These are phyloP conservation scores for Daldinia concentrica DNA, from an alignment of 495 filamentous ascomycete species.

Conservation along the genomic window DNA sequence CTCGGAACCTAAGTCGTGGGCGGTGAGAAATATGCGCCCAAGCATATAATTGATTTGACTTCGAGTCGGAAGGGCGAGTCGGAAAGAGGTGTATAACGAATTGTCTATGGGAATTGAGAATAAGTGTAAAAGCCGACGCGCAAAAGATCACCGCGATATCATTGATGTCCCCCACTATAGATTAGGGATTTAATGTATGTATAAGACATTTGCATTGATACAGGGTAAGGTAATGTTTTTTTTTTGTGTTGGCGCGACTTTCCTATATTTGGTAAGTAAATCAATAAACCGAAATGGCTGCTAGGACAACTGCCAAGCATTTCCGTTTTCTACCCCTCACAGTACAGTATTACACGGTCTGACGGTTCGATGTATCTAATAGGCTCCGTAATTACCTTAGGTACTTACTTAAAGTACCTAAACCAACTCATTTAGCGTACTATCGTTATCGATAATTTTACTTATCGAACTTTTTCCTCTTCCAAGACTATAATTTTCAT, in stretches of 20 bases:
- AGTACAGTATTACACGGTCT: background rate
- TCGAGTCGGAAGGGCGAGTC: no score
- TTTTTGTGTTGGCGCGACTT: conserved; percentile 13
- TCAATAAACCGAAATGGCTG: conserved; percentile 38
- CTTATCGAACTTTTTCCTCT: conserved; percentile 17
- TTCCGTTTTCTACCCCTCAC: conserved; percentile 2
- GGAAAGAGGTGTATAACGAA: background rate
- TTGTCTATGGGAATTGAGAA: background rate
- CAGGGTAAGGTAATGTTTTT: background rate
- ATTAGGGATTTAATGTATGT: background rate
- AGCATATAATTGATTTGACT: background rate
- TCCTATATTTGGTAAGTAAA: background rate
- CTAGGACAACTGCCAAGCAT: conserved; percentile 29
- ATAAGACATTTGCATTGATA: background rate
- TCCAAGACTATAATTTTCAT: conserved; percentile 5
- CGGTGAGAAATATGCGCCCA: background rate
- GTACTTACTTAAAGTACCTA: no score
- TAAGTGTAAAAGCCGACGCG: background rate
- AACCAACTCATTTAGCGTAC: no score
- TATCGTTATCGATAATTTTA: conserved; percentile 25
- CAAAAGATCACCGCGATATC: conserved; percentile 15
- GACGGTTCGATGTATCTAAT: background rate
- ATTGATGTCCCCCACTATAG: background rate
- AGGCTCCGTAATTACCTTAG: background rate
- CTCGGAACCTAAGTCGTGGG: background rate